Evolutionary conservation across 345 rosid genomes (phyloP).

Genomic region (Mangifera indica): DNA sequence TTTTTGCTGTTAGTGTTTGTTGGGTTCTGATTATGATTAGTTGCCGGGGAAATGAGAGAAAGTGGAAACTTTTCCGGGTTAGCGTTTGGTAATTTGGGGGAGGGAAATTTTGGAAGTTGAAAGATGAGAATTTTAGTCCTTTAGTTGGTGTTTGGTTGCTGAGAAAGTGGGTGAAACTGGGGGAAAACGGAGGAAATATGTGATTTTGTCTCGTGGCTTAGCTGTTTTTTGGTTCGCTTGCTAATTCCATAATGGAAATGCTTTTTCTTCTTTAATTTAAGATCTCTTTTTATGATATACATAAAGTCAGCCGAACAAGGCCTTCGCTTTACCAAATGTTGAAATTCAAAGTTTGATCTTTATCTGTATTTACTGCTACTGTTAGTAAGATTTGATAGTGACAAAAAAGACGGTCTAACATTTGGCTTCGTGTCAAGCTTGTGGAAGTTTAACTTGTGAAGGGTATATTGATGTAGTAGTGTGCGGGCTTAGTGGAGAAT

Average conservation of each 20-base stretch:
- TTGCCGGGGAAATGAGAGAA: conserved; percentile 25
- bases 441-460: conserved; percentile 3
- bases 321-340: neutral
- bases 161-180: conserved; percentile 4
- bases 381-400: conserved; percentile 11
- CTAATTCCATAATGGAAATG: neutral
- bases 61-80: conserved; percentile 17
- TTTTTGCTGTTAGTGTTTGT: neutral
- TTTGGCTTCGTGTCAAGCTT: conserved; percentile 16
- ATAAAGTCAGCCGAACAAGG: neutral
- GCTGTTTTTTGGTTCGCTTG: neutral
- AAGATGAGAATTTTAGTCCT: neutral
- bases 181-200: neutral
- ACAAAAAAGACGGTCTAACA: neutral
- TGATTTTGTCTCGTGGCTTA: neutral
- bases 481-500: conserved; percentile 32
- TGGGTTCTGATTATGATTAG: conserved; percentile 1
- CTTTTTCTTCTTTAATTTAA: neutral
- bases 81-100: neutral
- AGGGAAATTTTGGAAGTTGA: no score
- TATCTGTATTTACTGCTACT: neutral
- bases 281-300: conserved; percentile 5
- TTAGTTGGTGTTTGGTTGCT: conserved; percentile 29
- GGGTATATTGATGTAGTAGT: neutral
- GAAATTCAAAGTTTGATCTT: conserved; percentile 2